Evolutionary conservation across 2,329 filamentous ascomycete genomes (phyloP), one percentile per base, ranked within the genome.

Genomic region (Penicillium sp.): DNA sequence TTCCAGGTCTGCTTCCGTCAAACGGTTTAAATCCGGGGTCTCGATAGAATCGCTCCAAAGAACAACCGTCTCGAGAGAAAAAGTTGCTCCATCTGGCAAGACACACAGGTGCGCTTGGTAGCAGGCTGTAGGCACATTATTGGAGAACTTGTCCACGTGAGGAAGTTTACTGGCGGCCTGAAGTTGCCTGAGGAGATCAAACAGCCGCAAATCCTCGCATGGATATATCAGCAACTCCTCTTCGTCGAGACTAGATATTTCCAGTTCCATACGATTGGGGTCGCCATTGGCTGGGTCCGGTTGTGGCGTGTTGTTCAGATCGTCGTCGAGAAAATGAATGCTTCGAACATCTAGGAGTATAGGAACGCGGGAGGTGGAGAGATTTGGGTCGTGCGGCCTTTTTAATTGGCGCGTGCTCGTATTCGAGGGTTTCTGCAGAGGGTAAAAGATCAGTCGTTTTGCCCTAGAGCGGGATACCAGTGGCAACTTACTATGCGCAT

Each of bases 1-100:
- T 19, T 59, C 54, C 13, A 63, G 58, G 2, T 62, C 57, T 25
- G 54, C 55, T 49, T 59, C 49, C 15, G 56, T 58, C 37, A 70
- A 25, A 29, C 60, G 63, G 10, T 54, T 62, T 15, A 67, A 33
- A 43, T 66, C 61, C 1, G 67, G 59, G 4, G 70, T 66, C 12
- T 70, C 60, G 23, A 72, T 46, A 15, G 73, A 73, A 48, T 77
- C 69, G 45, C 60, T 72, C 73, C 74, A 77, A 21, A 77, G 54
- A 13, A 72, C 56, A 27, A 68, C 62, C 1, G 68, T 63, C n/a
- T 73, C 70, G 15, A 77, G 61, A 6, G 54, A 53, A 43, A 74
- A 69, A 1, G 52, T 67, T 5, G 56, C 64, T 2, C 45, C 50
- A 29, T 71, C 60, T 6, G 59, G 25, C 13, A 54, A 55, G 13